Evolutionary conservation across 2,329 filamentous ascomycete genomes (phyloP), one percentile per base, ranked within the genome.

Genomic region (Exophiala bonariae): DNA sequence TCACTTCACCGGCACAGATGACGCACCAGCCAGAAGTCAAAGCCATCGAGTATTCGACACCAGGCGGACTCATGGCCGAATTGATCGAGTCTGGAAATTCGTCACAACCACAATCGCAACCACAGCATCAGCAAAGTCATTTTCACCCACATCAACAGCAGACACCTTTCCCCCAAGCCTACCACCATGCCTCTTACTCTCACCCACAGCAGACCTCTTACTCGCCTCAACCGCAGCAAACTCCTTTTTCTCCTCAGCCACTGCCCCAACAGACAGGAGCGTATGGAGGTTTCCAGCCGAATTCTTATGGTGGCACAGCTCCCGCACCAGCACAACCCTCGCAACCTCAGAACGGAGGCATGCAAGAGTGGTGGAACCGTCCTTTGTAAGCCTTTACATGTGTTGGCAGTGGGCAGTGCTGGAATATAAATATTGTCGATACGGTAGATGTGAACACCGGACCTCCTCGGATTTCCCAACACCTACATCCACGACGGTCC

Each of bases 31-130:
- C 44, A n/a, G 28, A 16, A 19, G 22, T 47, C 20, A 44, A 49
- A 23, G 42, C 44, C 17, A 35, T 50, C 34, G 31, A 52, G 36
- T 33, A 47, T 44, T 22, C 28, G 20, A 50, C 23, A 10, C 49
- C 56, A 4, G 56, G 56, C 19, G 56, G 56, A 9, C 38, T 40
- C 16, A 58, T 58, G 53, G 56, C 56, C 11, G 56, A 56, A 35
- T 44, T 58, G 46, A 58, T 58, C 26, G 53, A 56, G 30, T 17
- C 44, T 32, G 50, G 41, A 26, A 30, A 43, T 31, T 18, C 14
- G 18, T 33, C 40, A 19, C 13, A 14, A 18, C 42, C 40, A 31
- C 45, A 45, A 38, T 19, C 47, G 42, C 46, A 36, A 40, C 46
- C 22, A 22, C 37, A 20, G 13, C 36, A 2, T 20, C 37, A 19